Base-by-base conservation (phyloP, 306 rosid genomes). In the Inga oerstediana region DNA sequence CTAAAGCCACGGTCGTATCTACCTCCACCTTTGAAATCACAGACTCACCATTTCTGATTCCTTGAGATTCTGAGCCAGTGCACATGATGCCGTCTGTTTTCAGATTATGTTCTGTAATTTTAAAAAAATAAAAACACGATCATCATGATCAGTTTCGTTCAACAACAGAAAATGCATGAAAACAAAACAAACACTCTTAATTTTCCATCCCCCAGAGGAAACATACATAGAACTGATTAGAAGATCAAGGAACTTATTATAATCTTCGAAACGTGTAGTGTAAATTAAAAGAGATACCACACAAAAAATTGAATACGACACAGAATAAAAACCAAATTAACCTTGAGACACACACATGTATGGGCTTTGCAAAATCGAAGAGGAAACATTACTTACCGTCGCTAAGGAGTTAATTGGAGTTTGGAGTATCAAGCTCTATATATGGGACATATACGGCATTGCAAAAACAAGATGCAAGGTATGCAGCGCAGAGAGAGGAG, bases 11-110 rank as follows among this genome's bases (percentile, higher is more conserved):
- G 90, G 84, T 39, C 43, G 43, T 91, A 91, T 22, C 84, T 83
- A 69, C 79, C 16, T 84, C 89, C 46, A 73, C 85, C 80, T 86
- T 90, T 83, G 88, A 82, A 64, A 69, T 62, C 84, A 81, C 78
- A 85, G 54, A 32, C 17, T 90, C 85, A 43, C 75, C 89, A 89
- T 9, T 59, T 59, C 66, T 59, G 66, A 89, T 90, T 91, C 87
- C 96, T 89, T 91, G 92, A 91, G 94, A 87, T 88, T 91, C 92
- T 88, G 91, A 64, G 76, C 90, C 87, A 24, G 89, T 81, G 92
- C 93, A 91, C 97, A 41, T 70, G 16, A 41, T 70, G 16, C 19
- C 45, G 49, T 10, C 27, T 68, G 44, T 66, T 37, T 30, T 30
- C 39, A 30, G 39, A 64, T 27, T 58, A 12, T 58, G 6, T 39